A percentile compares a stretch with the other conserved stretches of the same genome.
Evolutionary conservation across 2,329 filamentous ascomycete genomes (phyloP).

Genomic region (Grosmannia huntii): DNA sequence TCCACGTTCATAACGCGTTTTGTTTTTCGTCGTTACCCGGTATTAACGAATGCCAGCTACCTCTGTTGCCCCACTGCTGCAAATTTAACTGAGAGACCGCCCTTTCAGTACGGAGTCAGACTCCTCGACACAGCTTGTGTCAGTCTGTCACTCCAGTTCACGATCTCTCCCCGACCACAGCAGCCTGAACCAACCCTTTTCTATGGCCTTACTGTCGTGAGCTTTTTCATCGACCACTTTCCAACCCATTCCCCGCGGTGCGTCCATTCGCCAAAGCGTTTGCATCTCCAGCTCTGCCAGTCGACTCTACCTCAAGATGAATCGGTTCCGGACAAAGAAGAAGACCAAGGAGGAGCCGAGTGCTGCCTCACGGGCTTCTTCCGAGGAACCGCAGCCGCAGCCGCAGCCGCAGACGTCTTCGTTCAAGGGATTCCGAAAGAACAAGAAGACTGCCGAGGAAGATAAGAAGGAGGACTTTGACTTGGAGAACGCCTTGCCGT

Average conservation of each 20-base stretch:
- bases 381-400: constrained; percentile 40
- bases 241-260: background rate
- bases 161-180: background rate
- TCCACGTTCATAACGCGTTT: background rate
- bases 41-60: background rate
- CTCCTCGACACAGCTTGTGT: background rate
- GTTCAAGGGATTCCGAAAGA: constrained; percentile 32
- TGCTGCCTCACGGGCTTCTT: constrained; percentile 29
- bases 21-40: background rate
- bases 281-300: background rate
- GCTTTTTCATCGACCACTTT: background rate
- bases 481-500: constrained; percentile 59
- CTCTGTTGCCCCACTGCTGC: background rate
- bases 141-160: background rate
- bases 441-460: constrained; percentile 39
- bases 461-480: constrained; percentile 55
- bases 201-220: background rate
- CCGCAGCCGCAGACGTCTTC: constrained; percentile 35
- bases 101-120: background rate
- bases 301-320: constrained; percentile 38
- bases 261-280: background rate
- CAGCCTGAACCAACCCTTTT: background rate
- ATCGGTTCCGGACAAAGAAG: constrained; percentile 64
- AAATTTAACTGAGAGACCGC: background rate
- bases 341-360: constrained; percentile 46